Evolutionary conservation across 2,329 filamentous ascomycete genomes (phyloP).

Genomic region (Cladosporium velox): DNA sequence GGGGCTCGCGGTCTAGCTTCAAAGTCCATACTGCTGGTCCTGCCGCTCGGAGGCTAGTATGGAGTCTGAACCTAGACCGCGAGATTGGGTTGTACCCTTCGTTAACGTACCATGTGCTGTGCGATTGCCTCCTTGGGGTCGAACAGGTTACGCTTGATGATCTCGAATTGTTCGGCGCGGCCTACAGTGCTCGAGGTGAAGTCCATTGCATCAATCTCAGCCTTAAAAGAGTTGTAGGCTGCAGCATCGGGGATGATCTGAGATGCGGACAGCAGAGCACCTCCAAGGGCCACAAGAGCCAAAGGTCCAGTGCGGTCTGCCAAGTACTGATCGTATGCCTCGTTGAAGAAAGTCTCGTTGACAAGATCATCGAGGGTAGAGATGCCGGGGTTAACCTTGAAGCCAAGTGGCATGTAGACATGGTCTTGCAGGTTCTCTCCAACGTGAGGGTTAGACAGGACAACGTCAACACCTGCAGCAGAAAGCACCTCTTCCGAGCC

Average conservation of each 20-base stretch:
- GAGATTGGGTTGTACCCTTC: too few relatives aligned
- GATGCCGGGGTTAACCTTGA: slow-evolving; percentile 1
- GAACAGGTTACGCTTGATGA: slow-evolving; percentile 22
- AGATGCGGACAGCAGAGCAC: slow-evolving; percentile 12
- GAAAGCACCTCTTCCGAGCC: slow-evolving; percentile 58
- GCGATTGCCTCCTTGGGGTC: slow-evolving; percentile 25
- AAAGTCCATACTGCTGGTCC: too few relatives aligned
- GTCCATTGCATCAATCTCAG: slow-evolving; percentile 5
- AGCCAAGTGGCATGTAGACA: slow-evolving; percentile 21
- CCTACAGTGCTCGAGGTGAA: slow-evolving; percentile 9
- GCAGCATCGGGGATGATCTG: slow-evolving; percentile 1
- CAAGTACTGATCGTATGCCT: slow-evolving; percentile 22
- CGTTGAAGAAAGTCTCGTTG: slow-evolving; percentile 20
- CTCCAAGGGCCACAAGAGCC: slow-evolving; percentile 17
- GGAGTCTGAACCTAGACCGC: too few relatives aligned
- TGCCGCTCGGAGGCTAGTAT: too few relatives aligned
- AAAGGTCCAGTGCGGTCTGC: slow-evolving; percentile 25
- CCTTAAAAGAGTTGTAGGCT: slow-evolving; percentile 17
- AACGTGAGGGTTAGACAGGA: slow-evolving; percentile 60
- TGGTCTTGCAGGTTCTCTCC: slow-evolving; percentile 65
- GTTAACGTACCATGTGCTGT: slow-evolving; percentile 26
- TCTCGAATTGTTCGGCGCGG: neutral
- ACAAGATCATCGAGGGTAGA: slow-evolving; percentile 19
- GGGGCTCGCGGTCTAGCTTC: too few relatives aligned
- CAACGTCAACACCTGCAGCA: slow-evolving; percentile 57